Conservation (phyloP, 2,329 filamentous ascomycete genomes). For the Claviceps pazoutovae region DNA sequence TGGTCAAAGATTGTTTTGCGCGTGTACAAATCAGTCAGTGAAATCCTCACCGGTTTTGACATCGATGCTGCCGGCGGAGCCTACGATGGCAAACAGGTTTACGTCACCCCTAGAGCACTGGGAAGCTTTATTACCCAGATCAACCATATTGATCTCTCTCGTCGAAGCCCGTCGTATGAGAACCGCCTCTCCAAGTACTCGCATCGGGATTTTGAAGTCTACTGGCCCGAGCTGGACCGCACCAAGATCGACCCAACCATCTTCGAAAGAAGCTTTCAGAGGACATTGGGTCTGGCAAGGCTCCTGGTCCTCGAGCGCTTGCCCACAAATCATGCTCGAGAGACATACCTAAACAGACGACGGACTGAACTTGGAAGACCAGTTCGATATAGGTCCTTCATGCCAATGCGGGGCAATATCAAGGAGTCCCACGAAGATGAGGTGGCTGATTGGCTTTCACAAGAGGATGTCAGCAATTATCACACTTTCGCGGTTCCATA, state of each 20-base stretch:
- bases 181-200: slow-evolving; percentile 78
- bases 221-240: slow-evolving; percentile 63
- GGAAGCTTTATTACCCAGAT: slow-evolving; percentile 69
- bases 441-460: slow-evolving; percentile 67
- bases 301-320: slow-evolving; percentile 68
- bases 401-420: slow-evolving; percentile 50
- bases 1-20: slow-evolving; percentile 58
- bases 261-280: slow-evolving; percentile 65
- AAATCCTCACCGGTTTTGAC: slow-evolving; percentile 79
- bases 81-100: slow-evolving; percentile 67
- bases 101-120: slow-evolving; percentile 61
- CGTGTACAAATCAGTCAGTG: slow-evolving; percentile 69
- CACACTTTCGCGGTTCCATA: slow-evolving; percentile 64
- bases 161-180: slow-evolving; percentile 76
- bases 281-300: slow-evolving; percentile 64
- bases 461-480: slow-evolving; percentile 66
- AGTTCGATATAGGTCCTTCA: slow-evolving; percentile 11
- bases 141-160: slow-evolving; percentile 65
- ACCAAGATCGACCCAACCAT: slow-evolving; percentile 73
- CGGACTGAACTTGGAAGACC: slow-evolving; percentile 61
- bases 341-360: slow-evolving; percentile 56
- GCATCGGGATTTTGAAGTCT: slow-evolving; percentile 70
- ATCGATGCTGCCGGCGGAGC: slow-evolving; percentile 74
- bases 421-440: slow-evolving; percentile 69
- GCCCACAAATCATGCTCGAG: slow-evolving; percentile 53